Conservation (phyloP, 495 filamentous ascomycete species). For the Mytilinidion resinicola region DNA sequence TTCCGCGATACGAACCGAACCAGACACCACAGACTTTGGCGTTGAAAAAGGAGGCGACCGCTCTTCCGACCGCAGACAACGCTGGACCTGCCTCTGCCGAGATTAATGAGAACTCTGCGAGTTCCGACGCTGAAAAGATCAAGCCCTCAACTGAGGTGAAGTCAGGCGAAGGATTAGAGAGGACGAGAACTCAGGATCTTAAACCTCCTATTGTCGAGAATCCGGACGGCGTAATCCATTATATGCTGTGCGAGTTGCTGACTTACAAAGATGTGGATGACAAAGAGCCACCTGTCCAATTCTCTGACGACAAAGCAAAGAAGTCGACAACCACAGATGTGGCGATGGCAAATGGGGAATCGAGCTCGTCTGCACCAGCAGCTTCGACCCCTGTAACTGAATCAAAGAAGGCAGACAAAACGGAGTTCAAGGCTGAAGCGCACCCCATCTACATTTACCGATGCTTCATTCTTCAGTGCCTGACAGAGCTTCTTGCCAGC, state of each 20-base stretch:
- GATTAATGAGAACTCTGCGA: neutral
- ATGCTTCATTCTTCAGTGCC: conserved; percentile 88
- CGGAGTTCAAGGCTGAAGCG: conserved; percentile 80
- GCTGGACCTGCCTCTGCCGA: neutral
- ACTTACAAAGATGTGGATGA: conserved; percentile 90
- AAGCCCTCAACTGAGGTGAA: conserved; percentile 40
- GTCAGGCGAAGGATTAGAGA: conserved; percentile 52
- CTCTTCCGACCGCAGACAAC: neutral
- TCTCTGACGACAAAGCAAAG: conserved; percentile 47
- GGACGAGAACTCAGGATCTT: conserved; percentile 57
- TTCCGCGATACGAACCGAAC: conserved; percentile 53
- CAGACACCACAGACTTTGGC: conserved; percentile 55
- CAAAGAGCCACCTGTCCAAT: conserved; percentile 48
- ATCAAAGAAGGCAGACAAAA: conserved; percentile 63
- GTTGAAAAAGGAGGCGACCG: conserved; percentile 46
- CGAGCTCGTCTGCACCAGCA: conserved; percentile 1
- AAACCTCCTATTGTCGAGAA: conserved; percentile 86
- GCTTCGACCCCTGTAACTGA: conserved; percentile 24
- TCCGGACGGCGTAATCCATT: conserved; percentile 93
- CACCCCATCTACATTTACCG: conserved; percentile 95
- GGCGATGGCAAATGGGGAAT: conserved; percentile 40
- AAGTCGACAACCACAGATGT: conserved; percentile 42
- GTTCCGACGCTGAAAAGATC: conserved; percentile 37
- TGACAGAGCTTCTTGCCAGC: conserved; percentile 85
- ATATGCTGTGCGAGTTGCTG: conserved; percentile 86